phyloP scores from a whole-genome alignment of 2,329 filamentous ascomycete genomes.

The Remersonia thermophila region DNA sequence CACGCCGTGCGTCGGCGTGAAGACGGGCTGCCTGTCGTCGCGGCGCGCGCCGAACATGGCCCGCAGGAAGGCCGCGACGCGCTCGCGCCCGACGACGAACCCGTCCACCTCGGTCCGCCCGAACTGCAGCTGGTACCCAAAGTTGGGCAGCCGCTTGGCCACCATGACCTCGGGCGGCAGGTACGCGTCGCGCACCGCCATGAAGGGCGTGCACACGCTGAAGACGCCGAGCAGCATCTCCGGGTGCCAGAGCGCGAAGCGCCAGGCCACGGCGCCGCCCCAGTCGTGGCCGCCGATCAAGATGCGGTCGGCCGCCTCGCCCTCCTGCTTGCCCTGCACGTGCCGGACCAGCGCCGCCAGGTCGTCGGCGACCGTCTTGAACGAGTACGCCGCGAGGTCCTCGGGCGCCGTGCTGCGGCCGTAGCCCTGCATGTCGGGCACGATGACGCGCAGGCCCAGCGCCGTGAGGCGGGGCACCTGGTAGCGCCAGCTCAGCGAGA shows the following conservation, averaged over 20 bases:
- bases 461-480: conserved; percentile 68
- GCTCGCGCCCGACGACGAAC: conserved; percentile 42
- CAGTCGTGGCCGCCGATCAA: conserved; percentile 90
- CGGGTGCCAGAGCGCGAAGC: conserved; percentile 61
- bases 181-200: conserved; percentile 38
- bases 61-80: conserved; percentile 58
- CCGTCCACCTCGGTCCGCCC: conserved; percentile 53
- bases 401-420: conserved; percentile 61
- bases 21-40: conserved; percentile 38
- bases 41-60: conserved; percentile 57
- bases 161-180: conserved; percentile 43
- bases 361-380: conserved; percentile 62
- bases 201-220: conserved; percentile 68
- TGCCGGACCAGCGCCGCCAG: conserved; percentile 58
- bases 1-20: conserved; percentile 50
- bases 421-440: conserved; percentile 79
- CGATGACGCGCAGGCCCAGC: conserved; percentile 66
- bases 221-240: conserved; percentile 62
- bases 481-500: conserved; percentile 76
- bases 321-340: conserved; percentile 46
- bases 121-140: conserved; percentile 77
- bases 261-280: conserved; percentile 70
- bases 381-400: conserved; percentile 49
- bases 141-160: conserved; percentile 50
- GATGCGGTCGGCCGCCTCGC: conserved; percentile 31